Base-by-base conservation (phyloP, 176 grass and related monocot genomes). In the Cymbopogon citratus region DNA sequence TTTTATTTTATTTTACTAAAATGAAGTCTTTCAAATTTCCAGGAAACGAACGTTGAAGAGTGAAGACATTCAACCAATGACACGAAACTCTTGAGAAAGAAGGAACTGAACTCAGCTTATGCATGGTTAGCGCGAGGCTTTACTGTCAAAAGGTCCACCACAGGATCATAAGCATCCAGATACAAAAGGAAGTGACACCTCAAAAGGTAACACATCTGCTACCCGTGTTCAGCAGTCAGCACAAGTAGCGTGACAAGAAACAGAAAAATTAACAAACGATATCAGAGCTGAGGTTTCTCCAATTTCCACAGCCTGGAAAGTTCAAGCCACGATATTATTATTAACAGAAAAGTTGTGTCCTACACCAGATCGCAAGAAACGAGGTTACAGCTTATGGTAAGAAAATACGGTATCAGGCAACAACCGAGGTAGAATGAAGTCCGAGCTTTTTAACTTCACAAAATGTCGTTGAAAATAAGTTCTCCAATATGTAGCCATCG, bases 251-350 rank as follows among this genome's bases (percentile, higher is more conserved):
- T 64, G 70, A 64, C 29, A 11, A 70, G 15, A 54, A 48, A 51
- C n/a, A 25, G 0, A 19, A 54, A 21, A 52, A 63, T 43, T 29
- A 57, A 77, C 9, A 25, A 67, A 61, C n/a, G 63, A 34, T 72
- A 69, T 41, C 57, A 40, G 72, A 56, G 77, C 63, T 36, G 36
- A 38, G 43, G 28, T 73, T 83, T 69, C 39, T 62, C 60, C 79
- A 74, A 51, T 69, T 29, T 51, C 48, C 80, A 75, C 62, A 83
- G 84, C 62, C 68, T 80, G 88, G 69, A 86, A 75, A 70, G 74
- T 86, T 79, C 80, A 83, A 79, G 84, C 69, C 79, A 83, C 69
- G 28, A 62, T 79, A 78, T 91, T 85, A 78, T 91, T 85, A 88
- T 85, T 85, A 75, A 85, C 82, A 83, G 27, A 88, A 91, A 56